Percentiles rank a stretch among this genome's conserved stretches.
These are phyloP conservation scores for Ceratocystis ficicola DNA, from an alignment of 2,329 filamentous ascomycete species.

Conservation along the genomic window DNA sequence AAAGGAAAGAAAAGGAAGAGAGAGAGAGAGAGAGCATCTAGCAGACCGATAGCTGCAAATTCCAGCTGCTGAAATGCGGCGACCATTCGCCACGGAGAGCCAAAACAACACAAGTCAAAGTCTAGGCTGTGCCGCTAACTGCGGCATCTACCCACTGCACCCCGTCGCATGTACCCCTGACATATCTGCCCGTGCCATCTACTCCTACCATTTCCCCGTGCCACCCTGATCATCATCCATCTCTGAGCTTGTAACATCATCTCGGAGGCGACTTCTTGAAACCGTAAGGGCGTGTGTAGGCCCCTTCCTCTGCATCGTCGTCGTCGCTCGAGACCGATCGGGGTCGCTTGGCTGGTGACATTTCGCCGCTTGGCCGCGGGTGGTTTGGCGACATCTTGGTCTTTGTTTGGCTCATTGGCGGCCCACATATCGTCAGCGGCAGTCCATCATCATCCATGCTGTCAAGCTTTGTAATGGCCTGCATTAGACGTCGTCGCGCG, in stretches of 20 bases:
- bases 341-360: conserved; percentile 36
- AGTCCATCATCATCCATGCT: conserved; percentile 24
- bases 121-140: too few species aligned
- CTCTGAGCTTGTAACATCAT: not conserved
- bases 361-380: conserved; percentile 32
- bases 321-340: conserved; percentile 26
- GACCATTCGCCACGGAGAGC: too few species aligned
- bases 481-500: conserved; percentile 40
- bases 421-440: not conserved
- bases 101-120: too few species aligned
- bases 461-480: conserved; percentile 37
- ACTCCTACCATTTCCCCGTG: too few species aligned
- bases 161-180: too few species aligned
- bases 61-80: too few species aligned
- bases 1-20: not conserved
- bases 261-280: not conserved
- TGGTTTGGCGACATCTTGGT: conserved; percentile 21
- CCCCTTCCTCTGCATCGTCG: not conserved
- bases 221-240: too few species aligned
- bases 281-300: not conserved
- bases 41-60: not conserved
- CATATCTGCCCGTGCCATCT: too few species aligned
- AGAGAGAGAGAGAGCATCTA: not conserved
- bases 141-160: too few species aligned
- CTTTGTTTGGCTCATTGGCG: not conserved